Conservation (phyloP, 192 early-diverging fungal genomes). For the Mortierella hygrophila region DNA sequence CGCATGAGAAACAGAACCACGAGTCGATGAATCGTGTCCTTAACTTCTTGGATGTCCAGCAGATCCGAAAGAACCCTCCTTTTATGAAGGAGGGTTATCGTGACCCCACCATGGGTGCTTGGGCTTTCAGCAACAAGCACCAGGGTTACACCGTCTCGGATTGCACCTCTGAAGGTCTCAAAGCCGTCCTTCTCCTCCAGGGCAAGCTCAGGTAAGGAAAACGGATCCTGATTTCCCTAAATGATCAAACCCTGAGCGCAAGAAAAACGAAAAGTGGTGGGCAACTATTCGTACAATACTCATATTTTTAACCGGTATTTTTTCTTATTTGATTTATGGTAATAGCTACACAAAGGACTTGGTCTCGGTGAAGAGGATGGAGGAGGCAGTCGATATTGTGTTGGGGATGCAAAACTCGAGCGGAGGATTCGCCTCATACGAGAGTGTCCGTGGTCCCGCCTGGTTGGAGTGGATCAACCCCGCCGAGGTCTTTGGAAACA, state of each 20-base stretch:
- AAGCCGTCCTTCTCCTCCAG: conserved; percentile 83
- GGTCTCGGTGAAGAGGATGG: conserved; percentile 78
- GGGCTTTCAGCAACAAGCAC: conserved; percentile 95
- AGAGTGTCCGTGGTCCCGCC: conserved; percentile 81
- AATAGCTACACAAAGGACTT: conserved; percentile 62
- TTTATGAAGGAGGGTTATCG: conserved; percentile 81
- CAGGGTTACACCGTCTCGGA: conserved; percentile 98
- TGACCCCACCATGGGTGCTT: conserved; percentile 90
- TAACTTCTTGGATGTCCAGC: conserved; percentile 87
- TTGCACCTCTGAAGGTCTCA: conserved; percentile 94
- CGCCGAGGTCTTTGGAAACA: conserved; percentile 97
- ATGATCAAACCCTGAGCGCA: neutral
- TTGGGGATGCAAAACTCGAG: conserved; percentile 92
- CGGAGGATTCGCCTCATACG: conserved; percentile 96
- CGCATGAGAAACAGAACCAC: conserved; percentile 76
- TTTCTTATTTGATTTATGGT: neutral
- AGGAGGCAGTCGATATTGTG: conserved; percentile 91
- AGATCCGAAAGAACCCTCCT: conserved; percentile 84
- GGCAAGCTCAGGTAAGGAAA: conserved; percentile 68
- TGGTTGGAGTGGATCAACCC: conserved; percentile 93
- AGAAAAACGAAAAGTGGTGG: neutral
- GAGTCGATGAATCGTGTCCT: conserved; percentile 75
- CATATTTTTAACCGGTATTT: neutral
- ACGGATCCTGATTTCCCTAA: neutral
- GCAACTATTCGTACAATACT: neutral